These are phyloP conservation scores for Pseudocercospora eumusae DNA, from an alignment of 2,329 filamentous ascomycete species.

Conservation along the genomic window DNA sequence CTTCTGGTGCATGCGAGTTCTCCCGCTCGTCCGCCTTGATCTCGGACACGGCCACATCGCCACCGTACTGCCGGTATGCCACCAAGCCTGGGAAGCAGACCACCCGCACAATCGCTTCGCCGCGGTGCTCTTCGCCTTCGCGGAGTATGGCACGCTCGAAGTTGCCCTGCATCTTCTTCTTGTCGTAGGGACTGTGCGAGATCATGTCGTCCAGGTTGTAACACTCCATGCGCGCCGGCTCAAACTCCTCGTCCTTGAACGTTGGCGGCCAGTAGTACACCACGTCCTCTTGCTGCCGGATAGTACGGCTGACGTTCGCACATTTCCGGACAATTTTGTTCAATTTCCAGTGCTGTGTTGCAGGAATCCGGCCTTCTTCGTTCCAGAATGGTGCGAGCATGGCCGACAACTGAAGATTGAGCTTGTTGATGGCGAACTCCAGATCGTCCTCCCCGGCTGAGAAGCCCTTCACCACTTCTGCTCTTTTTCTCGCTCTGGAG, in stretches of 20 bases:
- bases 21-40: conserved; percentile 24
- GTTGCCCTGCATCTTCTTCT: conserved; percentile 19
- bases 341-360: conserved; percentile 7
- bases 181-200: conserved; percentile 29
- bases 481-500: conserved; percentile 30
- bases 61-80: conserved; percentile 35
- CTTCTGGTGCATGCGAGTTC: conserved; percentile 16
- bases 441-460: not conserved
- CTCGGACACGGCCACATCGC: conserved; percentile 25
- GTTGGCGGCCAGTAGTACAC: conserved; percentile 37
- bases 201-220: conserved; percentile 34
- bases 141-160: conserved; percentile 27
- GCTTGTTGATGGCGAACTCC: not conserved
- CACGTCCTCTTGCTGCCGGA: conserved; percentile 29
- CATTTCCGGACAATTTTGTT: conserved; percentile 28
- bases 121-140: conserved; percentile 17
- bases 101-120: conserved; percentile 35
- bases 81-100: conserved; percentile 34
- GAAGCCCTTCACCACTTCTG: conserved; percentile 15
- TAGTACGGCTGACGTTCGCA: conserved; percentile 27
- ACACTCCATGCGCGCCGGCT: conserved; percentile 35
- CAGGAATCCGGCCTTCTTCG: not conserved
- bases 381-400: conserved; percentile 26
- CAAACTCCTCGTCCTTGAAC: conserved; percentile 40
- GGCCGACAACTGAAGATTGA: conserved; percentile 19